These are phyloP conservation scores for Endoconidiophora laricicola DNA, from an alignment of 2,329 filamentous ascomycete genomes.

Conservation along the genomic window DNA sequence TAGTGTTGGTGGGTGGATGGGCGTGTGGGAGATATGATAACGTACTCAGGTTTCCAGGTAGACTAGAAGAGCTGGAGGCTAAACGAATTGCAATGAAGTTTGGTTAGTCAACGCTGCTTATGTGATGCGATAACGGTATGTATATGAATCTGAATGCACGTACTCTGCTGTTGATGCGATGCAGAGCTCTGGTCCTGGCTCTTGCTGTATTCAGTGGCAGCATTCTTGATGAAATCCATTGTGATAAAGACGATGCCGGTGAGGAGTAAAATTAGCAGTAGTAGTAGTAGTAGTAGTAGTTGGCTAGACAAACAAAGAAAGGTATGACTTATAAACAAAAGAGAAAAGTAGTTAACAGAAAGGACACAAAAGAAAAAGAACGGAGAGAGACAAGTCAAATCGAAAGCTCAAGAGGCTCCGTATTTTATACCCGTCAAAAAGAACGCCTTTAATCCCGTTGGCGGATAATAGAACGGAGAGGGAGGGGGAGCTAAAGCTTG, in stretches of 20 bases:
- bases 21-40: neutral
- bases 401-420: too few relatives aligned
- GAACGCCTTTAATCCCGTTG: too few relatives aligned
- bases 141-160: neutral
- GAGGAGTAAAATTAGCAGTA: neutral
- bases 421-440: too few relatives aligned
- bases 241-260: neutral
- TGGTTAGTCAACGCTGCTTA: neutral
- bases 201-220: conserved; percentile 11
- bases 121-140: neutral
- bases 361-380: too few relatives aligned
- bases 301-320: neutral
- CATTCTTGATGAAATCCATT: conserved; percentile 12
- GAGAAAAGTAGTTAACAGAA: neutral
- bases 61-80: neutral
- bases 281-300: neutral
- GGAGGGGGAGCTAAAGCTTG: too few relatives aligned
- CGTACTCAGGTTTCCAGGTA: conserved; percentile 10
- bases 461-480: too few relatives aligned
- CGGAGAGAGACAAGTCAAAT: too few relatives aligned
- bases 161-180: conserved; percentile 1
- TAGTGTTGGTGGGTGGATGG: neutral
- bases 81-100: neutral
- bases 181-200: conserved; percentile 1
- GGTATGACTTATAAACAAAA: neutral